These are phyloP conservation scores for Pleurotus ostreatus DNA, from an alignment of 768 basidiomycete species.

Conservation along the genomic window DNA sequence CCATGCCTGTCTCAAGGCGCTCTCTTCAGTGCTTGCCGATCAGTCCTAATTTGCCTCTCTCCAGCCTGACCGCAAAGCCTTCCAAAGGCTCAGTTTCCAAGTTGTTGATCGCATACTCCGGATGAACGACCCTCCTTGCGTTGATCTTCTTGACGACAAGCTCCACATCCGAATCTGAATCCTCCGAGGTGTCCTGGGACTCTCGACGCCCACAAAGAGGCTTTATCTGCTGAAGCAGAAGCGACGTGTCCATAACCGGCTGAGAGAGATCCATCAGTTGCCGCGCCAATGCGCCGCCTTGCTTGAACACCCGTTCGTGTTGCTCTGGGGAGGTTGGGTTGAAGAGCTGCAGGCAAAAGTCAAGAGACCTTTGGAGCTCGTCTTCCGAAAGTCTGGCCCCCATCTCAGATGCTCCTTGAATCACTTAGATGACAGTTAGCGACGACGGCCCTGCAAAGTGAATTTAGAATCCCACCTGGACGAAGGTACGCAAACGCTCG, in stretches of 20 bases:
- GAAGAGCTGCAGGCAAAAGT: constrained; percentile 75
- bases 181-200: constrained; percentile 13
- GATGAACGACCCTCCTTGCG: constrained; percentile 63
- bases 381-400: constrained; percentile 65
- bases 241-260: constrained; percentile 42
- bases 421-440: constrained; percentile 40
- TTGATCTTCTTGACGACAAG: constrained; percentile 68
- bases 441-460: background rate
- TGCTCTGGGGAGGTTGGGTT: constrained; percentile 63
- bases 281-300: constrained; percentile 13
- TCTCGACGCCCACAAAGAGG: constrained; percentile 12
- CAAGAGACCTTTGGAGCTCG: constrained; percentile 71
- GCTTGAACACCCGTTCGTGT: constrained; percentile 34
- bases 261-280: constrained; percentile 51
- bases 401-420: constrained; percentile 78
- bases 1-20: no score
- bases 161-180: constrained; percentile 36
- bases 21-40: constrained; percentile 11
- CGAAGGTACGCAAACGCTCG: constrained; percentile 60
- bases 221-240: constrained; percentile 32
- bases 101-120: constrained; percentile 65
- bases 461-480: constrained; percentile 38
- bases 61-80: constrained; percentile 55
- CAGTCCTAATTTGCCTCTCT: constrained; percentile 55
- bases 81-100: constrained; percentile 61